phyloP scores from a whole-genome alignment of 192 early-diverging fungal species.

The Podila horticola region DNA sequence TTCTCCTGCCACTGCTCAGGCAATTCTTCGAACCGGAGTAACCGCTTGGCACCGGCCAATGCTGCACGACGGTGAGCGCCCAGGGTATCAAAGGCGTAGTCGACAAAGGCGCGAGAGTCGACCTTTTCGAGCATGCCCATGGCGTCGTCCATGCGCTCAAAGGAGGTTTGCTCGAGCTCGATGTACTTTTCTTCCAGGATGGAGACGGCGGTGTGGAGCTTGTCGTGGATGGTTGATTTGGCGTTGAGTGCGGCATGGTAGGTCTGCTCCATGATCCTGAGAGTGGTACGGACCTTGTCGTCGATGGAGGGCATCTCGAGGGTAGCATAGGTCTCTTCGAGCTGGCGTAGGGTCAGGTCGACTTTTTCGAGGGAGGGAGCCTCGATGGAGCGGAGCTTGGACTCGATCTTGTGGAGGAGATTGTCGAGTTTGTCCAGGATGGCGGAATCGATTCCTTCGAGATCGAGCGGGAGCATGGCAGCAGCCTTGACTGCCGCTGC shows the following conservation, averaged over 20 bases:
- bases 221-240: conserved; percentile 33
- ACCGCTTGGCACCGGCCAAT: conserved; percentile 61
- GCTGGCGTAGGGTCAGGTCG: conserved; percentile 50
- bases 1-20: conserved; percentile 74
- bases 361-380: conserved; percentile 51
- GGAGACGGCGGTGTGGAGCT: conserved; percentile 32
- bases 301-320: conserved; percentile 48
- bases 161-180: conserved; percentile 51
- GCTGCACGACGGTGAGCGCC: conserved; percentile 59
- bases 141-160: conserved; percentile 61
- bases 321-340: conserved; percentile 59
- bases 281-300: conserved; percentile 38
- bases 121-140: conserved; percentile 64
- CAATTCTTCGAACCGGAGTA: conserved; percentile 66
- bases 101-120: conserved; percentile 51
- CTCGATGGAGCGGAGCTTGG: conserved; percentile 41
- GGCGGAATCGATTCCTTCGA: conserved; percentile 46
- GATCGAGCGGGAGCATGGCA: conserved; percentile 40
- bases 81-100: conserved; percentile 62
- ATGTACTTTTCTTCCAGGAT: conserved; percentile 52
- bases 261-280: conserved; percentile 35
- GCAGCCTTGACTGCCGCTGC: conserved; percentile 45
- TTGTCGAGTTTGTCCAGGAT: conserved; percentile 47
- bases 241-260: conserved; percentile 45
- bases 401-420: conserved; percentile 42